Conservation (phyloP, 805 yeast genomes). For the Ogataea corticis region DNA sequence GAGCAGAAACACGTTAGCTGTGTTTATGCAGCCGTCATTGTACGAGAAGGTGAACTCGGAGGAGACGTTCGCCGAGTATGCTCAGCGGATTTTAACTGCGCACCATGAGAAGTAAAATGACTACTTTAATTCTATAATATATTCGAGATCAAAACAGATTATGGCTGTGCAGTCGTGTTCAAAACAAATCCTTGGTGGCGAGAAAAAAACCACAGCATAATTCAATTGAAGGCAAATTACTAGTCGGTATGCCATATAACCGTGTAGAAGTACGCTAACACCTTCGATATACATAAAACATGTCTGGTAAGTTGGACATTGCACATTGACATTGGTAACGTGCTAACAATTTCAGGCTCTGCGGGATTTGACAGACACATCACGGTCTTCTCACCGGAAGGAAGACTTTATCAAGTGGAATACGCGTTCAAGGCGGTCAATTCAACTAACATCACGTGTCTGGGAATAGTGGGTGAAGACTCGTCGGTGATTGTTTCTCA, state of each 20-base stretch:
- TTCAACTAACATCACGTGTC: constrained; percentile 83
- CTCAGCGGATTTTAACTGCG: constrained; percentile 40
- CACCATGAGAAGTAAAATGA: constrained; percentile 36
- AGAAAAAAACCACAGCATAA: constrained; percentile 1
- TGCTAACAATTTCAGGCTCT: constrained; percentile 43
- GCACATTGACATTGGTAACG: not conserved
- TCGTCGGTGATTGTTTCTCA: constrained; percentile 88
- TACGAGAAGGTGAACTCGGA: constrained; percentile 45
- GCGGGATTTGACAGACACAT: constrained; percentile 99
- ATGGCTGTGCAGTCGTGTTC: no score
- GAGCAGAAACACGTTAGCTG: constrained; percentile 58
- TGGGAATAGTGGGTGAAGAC: constrained; percentile 85
- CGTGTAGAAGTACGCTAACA: no score
- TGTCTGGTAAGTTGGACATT: constrained; percentile 32
- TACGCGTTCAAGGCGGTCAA: constrained; percentile 97
- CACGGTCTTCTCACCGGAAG: constrained; percentile 98
- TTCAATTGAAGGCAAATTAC: not conserved
- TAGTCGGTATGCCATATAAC: not conserved
- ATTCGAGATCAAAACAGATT: no score
- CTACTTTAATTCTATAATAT: no score
- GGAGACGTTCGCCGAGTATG: constrained; percentile 51
- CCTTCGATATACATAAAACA: constrained; percentile 6
- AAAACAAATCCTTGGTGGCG: constrained; percentile 8
- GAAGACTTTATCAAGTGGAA: constrained; percentile 95
- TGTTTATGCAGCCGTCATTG: constrained; percentile 60